Evolutionary conservation across 129 eudicot species (phyloP), one percentile per base, ranked within the genome.

Genomic region (Saposhnikovia divaricata): DNA sequence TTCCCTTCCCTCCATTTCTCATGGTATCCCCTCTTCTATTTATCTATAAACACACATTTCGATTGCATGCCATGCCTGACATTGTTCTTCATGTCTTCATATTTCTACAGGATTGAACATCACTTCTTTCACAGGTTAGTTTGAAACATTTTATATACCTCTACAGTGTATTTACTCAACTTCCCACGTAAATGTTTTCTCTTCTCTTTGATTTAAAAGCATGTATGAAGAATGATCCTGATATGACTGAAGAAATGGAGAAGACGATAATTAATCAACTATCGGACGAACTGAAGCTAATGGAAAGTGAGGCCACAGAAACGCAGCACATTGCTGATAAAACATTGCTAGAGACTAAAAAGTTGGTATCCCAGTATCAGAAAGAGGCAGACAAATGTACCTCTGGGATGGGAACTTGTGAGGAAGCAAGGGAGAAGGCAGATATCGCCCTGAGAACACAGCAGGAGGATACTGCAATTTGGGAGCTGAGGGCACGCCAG

Each of bases 361-460:
- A 83, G 76, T 63, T 84, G 78, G 70, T 75, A 0, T 83, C 87
- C n/a, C 87, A 83, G 23, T 86, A 81, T 48, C 89, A 86, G 39
- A 83, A 86, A 55, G 89, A 86, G 76, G 89, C 89, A 25, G 89
- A 86, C 78, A 86, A 86, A 65, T 86, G 89, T 80, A 86, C 79
- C 14, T 78, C 85, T 4, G 89, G 89, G 47, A 84, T 83, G 89
- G 89, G 78, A 48, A 86, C 89, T 4, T 86, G 89, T 46, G 89
- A 86, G 71, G 87, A 83, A 46, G 89, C 89, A 4, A 81, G 87
- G 78, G 87, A 83, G 37, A 86, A 81, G 77, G 87, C 89, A 19
- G 85, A 83, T 73, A 79, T 74, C 0, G 48, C 78, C 18, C 66
- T 86, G 15, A 74, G 61, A 34, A 51, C 79, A 16, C 87, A 86